phyloP scores from a whole-genome alignment of 2,329 filamentous ascomycete genomes.

The Zalaria sp. region DNA sequence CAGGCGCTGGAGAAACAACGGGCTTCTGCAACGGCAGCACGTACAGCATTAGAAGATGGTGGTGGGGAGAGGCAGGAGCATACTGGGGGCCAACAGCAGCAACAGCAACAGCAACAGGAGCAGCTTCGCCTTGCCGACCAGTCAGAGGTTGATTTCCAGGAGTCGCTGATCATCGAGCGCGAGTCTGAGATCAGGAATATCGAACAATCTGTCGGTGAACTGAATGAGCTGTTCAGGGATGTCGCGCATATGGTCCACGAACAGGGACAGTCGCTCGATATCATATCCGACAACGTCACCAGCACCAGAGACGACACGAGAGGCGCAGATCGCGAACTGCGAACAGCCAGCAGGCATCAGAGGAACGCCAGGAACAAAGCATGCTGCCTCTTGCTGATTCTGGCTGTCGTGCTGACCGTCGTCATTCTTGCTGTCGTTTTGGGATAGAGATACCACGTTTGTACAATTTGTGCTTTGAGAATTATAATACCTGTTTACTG shows the following conservation, averaged over 20 bases:
- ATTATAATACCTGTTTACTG: too few species aligned
- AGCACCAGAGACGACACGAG: constrained; percentile 67
- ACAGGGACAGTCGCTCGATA: constrained; percentile 78
- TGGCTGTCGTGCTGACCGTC: constrained; percentile 79
- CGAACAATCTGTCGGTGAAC: constrained; percentile 84
- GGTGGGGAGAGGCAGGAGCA: constrained; percentile 25
- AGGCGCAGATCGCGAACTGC: constrained; percentile 73
- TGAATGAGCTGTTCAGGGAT: constrained; percentile 94
- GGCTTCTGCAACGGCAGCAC: constrained; percentile 68
- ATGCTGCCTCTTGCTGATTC: constrained; percentile 77
- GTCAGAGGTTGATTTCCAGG: constrained; percentile 94
- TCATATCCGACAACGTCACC: constrained; percentile 79
- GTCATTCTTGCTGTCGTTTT: constrained; percentile 76
- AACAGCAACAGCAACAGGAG: constrained; percentile 41
- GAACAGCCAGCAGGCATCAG: constrained; percentile 80
- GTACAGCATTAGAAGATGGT: constrained; percentile 55
- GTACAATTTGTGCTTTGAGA: too few species aligned
- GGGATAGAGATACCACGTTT: constrained; percentile 32
- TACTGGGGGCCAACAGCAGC: constrained; percentile 39
- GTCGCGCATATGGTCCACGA: constrained; percentile 95
- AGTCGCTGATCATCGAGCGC: constrained; percentile 86
- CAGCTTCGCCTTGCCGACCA: constrained; percentile 74
- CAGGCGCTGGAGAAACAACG: constrained; percentile 85
- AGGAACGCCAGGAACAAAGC: constrained; percentile 90
- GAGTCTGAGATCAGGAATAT: constrained; percentile 96